Base-by-base conservation (phyloP, 176 grass and related monocot species). In the Oryza australiensis region DNA sequence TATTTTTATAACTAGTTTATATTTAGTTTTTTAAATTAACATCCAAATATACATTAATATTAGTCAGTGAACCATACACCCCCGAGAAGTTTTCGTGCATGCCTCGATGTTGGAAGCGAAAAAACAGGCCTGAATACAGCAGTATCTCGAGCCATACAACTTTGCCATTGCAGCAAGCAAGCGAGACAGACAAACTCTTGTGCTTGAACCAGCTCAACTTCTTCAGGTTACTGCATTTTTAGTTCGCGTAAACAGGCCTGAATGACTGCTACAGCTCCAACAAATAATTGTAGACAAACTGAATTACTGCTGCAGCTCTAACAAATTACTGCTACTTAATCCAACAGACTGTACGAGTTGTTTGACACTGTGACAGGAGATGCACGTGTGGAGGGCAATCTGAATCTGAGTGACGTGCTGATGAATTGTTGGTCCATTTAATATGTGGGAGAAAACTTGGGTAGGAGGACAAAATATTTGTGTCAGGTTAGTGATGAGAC, bases 101-200 rank as follows among this genome's bases (percentile, higher is more conserved):
- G 42, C n/a, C 73, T 70, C 20, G 20, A 71, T 22, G 13, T 69
- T 66, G 83, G 40, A 37, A 34, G 51, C 63, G 65, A 62, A 40
- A 66, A 81, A 33, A 75, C 9, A 35, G 34, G 68, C 2, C 42
- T 15, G 26, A 68, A 64, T 24, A n/a, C 66, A 24, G 72, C 49
- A 28, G 2, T 37, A 63, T 76, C 82, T 81, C 82, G 87, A 89
- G 87, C 82, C 13, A 57, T 77, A 66, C 82, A 59, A 78, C 82
- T 81, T 89, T 55, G 78, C 83, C 57, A 37, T 65, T 29, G 83
- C 82, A 46, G 72, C 59, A 89, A 82, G 87, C 87, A 72, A 82
- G 64, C 72, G 71, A 37, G 55, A 12, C 64, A 79, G 49, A 49
- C 71, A 79, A 77, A 30, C 70, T 70, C 46, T 34, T 55, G 18